Base-by-base conservation (phyloP, 2,329 filamentous ascomycete genomes). In the Neurospora crassa region DNA sequence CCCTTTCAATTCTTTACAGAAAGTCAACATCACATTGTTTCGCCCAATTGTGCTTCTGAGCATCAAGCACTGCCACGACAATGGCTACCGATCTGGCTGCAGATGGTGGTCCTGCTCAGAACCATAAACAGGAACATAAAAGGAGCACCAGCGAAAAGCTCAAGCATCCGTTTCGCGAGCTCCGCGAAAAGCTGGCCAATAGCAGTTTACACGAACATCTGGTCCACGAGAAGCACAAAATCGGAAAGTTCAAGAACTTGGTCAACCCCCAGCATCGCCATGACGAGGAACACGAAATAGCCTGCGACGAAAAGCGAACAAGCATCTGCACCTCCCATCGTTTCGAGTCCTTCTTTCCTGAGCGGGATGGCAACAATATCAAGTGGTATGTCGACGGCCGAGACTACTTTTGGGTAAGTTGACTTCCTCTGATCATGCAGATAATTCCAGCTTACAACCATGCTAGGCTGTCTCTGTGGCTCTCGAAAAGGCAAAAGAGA, bases 381-480 rank as follows among this genome's bases (percentile, higher is more conserved):
- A 98, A 98, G 83, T 99, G 95, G 94, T 98, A 97, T 81, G 93
- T 98, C 12, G 96, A 98, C 79, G 96, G 94, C 3, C 87, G 94
- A 73, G 92, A 98, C 82, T 99, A 99, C 81, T 96, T 96, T 80
- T 97, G 94, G 90, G 75, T 76, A 73, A 5, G 73, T 67, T 68
- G 37, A 7, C 18, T 34, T 70, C 20, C 43, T 12, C 20, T 40
- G 53, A 11, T 40, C 11, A 6, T 40, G 40, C 40, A 29, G 24
- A 1, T 29, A 18, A 29, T 20, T 7, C n/a, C 8, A n/a, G 11
- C 70, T 71, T 29, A 71, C 43, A 14, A 16, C 11, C 43, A 18
- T 53, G 0, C 1, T 45, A 76, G 75, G 89, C 96, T 20, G 94
- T 99, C 12, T 96, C 94, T 0, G 89, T 91, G 42, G 95, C 94